These are phyloP conservation scores for Gossypium ekmanianum DNA, from an alignment of 345 rosid genomes.

Conservation along the genomic window DNA sequence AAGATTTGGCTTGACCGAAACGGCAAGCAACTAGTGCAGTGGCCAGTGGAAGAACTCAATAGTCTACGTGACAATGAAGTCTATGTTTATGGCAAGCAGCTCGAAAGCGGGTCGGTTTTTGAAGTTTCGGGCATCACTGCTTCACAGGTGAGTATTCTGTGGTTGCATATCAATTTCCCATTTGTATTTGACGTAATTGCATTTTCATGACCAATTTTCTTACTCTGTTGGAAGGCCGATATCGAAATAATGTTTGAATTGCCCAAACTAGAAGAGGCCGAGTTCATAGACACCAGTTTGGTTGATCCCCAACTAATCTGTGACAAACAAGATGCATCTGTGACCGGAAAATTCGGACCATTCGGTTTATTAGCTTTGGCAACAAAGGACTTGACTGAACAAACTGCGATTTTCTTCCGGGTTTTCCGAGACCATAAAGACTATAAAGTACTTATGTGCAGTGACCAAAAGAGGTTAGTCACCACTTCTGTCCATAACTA, in stretches of 20 bases:
- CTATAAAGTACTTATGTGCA: constrained; percentile 51
- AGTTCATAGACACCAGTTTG: constrained; percentile 25
- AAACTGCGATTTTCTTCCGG: constrained; percentile 59
- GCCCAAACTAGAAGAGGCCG: constrained; percentile 28
- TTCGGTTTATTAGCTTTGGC: constrained; percentile 60
- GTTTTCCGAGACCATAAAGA: constrained; percentile 34
- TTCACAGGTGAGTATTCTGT: constrained; percentile 31
- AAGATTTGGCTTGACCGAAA: constrained; percentile 2
- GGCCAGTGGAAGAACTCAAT: constrained; percentile 66
- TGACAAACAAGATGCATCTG: constrained; percentile 29
- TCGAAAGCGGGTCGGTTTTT: constrained; percentile 30
- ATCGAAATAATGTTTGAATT: constrained; percentile 46
- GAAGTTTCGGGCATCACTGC: constrained; percentile 54
- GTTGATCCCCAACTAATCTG: constrained; percentile 44
- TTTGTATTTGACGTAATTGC: background rate
- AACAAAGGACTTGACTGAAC: constrained; percentile 45
- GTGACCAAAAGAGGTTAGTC: constrained; percentile 49
- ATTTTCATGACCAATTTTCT: background rate
- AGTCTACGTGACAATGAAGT: constrained; percentile 32
- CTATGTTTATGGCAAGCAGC: constrained; percentile 17
- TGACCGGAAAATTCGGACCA: constrained; percentile 46
- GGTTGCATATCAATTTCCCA: background rate
- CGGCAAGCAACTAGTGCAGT: constrained; percentile 57
- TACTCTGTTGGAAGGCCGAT: constrained; percentile 39
- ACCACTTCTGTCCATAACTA: background rate